Conservation (phyloP, 345 rosid genomes). For the Euphorbia pulcherrima region DNA sequence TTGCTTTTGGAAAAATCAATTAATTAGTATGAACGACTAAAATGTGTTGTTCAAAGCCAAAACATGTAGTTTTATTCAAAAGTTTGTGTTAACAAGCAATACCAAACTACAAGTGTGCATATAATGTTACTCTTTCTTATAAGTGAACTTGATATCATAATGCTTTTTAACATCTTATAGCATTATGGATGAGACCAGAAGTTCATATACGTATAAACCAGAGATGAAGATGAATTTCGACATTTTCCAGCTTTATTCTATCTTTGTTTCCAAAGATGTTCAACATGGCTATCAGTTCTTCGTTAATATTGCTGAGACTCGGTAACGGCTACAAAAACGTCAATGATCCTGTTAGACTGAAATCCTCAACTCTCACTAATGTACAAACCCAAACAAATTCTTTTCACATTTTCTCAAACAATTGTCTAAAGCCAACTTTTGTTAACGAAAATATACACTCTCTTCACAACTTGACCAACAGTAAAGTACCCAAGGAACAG, state of each 20-base stretch:
- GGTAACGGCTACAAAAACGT: background rate
- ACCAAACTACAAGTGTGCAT: too few species aligned
- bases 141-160: too few species aligned
- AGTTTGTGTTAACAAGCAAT: too few species aligned
- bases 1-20: too few species aligned
- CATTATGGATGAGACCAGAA: slow-evolving; percentile 10
- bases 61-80: too few species aligned
- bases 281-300: too few species aligned
- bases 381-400: slow-evolving; percentile 11
- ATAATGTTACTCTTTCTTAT: too few species aligned
- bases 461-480: slow-evolving; percentile 59
- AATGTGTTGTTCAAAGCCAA: too few species aligned
- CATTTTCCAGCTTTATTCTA: background rate
- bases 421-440: slow-evolving; percentile 46
- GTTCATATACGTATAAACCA: background rate
- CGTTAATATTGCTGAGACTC: background rate
- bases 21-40: too few species aligned
- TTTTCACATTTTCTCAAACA: background rate
- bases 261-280: background rate
- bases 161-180: too few species aligned
- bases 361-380: slow-evolving; percentile 17
- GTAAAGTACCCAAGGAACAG: slow-evolving; percentile 56
- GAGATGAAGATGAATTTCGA: slow-evolving; percentile 13
- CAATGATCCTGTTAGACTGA: slow-evolving; percentile 7
- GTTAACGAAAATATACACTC: slow-evolving; percentile 46